These are phyloP conservation scores for Cercospora beticola DNA, from an alignment of 2,329 filamentous ascomycete genomes.

Conservation along the genomic window DNA sequence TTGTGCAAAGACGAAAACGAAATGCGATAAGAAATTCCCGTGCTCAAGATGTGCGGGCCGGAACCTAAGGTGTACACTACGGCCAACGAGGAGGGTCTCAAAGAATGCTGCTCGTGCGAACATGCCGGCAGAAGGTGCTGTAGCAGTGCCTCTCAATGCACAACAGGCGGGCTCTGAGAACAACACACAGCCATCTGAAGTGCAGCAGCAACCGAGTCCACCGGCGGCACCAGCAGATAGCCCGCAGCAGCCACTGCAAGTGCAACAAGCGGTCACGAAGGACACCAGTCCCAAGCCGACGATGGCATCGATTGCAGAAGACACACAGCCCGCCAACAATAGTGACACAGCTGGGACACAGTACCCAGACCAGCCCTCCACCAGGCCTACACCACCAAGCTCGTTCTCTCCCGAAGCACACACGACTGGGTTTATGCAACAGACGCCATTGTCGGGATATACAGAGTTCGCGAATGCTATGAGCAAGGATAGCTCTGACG, in stretches of 20 bases:
- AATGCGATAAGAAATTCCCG: conserved; percentile 57
- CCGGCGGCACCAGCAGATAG: conserved; percentile 27
- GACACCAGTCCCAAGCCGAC: conserved; percentile 36
- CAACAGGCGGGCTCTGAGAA: conserved; percentile 26
- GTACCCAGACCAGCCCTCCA: conserved; percentile 46
- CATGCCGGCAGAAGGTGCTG: conserved; percentile 33
- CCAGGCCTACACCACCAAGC: conserved; percentile 33
- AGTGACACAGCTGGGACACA: conserved; percentile 40
- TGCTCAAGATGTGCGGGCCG: conserved; percentile 53
- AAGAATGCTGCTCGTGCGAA: conserved; percentile 44
- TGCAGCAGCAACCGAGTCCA: conserved; percentile 14
- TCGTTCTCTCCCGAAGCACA: conserved; percentile 28
- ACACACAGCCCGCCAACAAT: conserved; percentile 31
- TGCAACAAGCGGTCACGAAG: conserved; percentile 35
- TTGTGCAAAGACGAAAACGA: conserved; percentile 56
- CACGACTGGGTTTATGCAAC: conserved; percentile 40
- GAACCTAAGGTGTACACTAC: conserved; percentile 50
- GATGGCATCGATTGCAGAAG: conserved; percentile 30
- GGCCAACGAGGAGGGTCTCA: conserved; percentile 50
- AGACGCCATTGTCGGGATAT: conserved; percentile 49
- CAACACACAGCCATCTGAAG: conserved; percentile 17
- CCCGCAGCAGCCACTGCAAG: conserved; percentile 33
- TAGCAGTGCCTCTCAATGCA: conserved; percentile 28
- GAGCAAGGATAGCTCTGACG: conserved; percentile 44
- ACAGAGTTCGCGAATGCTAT: conserved; percentile 44